Evolutionary conservation across 1,284 basidiomycete genomes (phyloP), one percentile per base, ranked within the genome.

Genomic region (Melampsora americana): DNA sequence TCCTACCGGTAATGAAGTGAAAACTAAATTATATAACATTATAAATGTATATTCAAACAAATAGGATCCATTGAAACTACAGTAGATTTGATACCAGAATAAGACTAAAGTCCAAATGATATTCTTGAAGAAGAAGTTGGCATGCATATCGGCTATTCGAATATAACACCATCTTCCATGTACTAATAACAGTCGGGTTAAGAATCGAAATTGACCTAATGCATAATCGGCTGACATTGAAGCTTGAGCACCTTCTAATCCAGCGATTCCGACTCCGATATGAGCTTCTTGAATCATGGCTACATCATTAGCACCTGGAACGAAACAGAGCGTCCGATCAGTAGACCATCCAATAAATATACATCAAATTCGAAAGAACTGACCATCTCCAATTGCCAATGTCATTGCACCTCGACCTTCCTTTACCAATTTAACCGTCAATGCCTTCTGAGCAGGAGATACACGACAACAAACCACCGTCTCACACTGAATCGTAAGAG

Each of bases 231-330:
- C 94, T 28, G 93, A 96, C 94, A 98, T 98, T 61, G 95, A 94
- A 30, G 95, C 95, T 83, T 99, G 95, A 28, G 93, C 95, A 71
- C 95, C 95, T 83, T 99, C 95, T 62, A 95, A 87, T 69, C 95
- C 95, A 78, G 93, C 89, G 32, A 98, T 86, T 32, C 95, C 95
- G 80, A 95, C 93, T 5, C 95, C 95, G 79, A 96, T 90, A 83
- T 98, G 95, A 46, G 95, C 95, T 81, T 97, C 95, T 83, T 99
- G 95, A 79, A 99, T 99, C 93, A 95, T 95, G 4, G 92, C 92
- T 12, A 95, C 93, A 81, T 95, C 93, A 81, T 95, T 95, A 18
- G 93, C 93, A 68, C 82, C 80, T 81, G 53, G 4, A 42, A 79
- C 60, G 59, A 39, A 42, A 35, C n/a, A 28, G 48, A 66, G 82